Conservation (phyloP, 345 rosid species). For the Salix brachista region DNA sequence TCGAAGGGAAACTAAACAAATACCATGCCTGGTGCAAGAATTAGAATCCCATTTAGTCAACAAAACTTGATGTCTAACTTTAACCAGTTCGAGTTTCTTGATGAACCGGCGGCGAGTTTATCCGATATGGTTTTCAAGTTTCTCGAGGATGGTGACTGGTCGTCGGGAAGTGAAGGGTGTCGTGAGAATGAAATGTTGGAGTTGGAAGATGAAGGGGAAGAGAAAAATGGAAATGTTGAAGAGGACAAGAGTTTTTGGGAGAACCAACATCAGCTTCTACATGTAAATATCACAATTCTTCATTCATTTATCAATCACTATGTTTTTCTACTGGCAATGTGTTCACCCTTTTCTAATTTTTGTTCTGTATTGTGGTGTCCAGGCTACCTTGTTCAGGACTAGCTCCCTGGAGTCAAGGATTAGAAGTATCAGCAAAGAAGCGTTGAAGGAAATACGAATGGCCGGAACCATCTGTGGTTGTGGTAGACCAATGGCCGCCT, state of each 20-base stretch:
- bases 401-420: constrained; percentile 25
- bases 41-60: constrained; percentile 11
- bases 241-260: constrained; percentile 23
- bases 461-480: constrained; percentile 14
- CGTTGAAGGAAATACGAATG: constrained; percentile 19
- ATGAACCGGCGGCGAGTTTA: constrained; percentile 6
- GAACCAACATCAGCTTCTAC: constrained; percentile 23
- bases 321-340: background rate
- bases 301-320: background rate
- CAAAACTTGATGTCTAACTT: background rate
- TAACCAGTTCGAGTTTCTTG: background rate
- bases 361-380: background rate
- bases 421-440: constrained; percentile 23
- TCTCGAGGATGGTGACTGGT: constrained; percentile 12
- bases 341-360: background rate
- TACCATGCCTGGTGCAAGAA: constrained; percentile 9
- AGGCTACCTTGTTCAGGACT: constrained; percentile 29
- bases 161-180: background rate
- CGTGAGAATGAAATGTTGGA: constrained; percentile 9
- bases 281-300: constrained; percentile 6
- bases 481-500: constrained; percentile 13
- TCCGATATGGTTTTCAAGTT: constrained; percentile 27
- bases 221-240: background rate
- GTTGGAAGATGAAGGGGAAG: constrained; percentile 18
- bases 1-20: too few species aligned